Conservation (phyloP, 129 eudicot species). For the Ambrosia trifida region DNA sequence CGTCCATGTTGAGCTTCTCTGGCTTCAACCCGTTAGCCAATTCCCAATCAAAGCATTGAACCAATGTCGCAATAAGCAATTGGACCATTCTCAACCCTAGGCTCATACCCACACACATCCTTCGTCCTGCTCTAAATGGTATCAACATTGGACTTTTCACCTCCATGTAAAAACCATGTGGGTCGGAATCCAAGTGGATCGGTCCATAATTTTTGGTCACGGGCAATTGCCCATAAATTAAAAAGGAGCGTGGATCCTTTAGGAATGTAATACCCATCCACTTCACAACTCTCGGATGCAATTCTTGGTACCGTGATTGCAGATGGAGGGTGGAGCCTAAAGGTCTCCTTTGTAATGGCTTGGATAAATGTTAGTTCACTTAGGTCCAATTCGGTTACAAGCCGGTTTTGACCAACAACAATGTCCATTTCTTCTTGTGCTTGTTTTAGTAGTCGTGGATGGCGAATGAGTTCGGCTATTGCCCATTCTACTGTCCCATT, state of each 20-base stretch:
- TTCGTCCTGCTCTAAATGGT: conserved; percentile 79
- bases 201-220: conserved; percentile 72
- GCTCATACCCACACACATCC: conserved; percentile 82
- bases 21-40: too few relatives aligned
- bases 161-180: conserved; percentile 56
- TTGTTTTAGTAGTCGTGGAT: too few relatives aligned
- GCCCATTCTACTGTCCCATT: too few relatives aligned
- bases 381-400: conserved; percentile 61
- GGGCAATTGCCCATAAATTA: conserved; percentile 90
- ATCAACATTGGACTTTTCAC: conserved; percentile 58
- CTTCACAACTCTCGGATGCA: conserved; percentile 56
- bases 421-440: too few relatives aligned
- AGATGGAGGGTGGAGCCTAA: conserved; percentile 80
- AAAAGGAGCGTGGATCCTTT: conserved; percentile 70
- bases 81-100: too few relatives aligned
- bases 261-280: too few relatives aligned
- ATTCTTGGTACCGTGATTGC: conserved; percentile 81
- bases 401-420: conserved; percentile 61
- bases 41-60: too few relatives aligned
- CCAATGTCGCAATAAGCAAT: too few relatives aligned
- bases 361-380: conserved; percentile 41
- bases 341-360: too few relatives aligned
- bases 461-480: too few relatives aligned
- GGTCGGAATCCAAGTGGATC: conserved; percentile 71
- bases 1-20: too few relatives aligned